Percentiles rank a stretch among this genome's conserved stretches.
Evolutionary conservation across 1,284 basidiomycete species (phyloP).

Genomic region (Stygiomarasmius scandens): DNA sequence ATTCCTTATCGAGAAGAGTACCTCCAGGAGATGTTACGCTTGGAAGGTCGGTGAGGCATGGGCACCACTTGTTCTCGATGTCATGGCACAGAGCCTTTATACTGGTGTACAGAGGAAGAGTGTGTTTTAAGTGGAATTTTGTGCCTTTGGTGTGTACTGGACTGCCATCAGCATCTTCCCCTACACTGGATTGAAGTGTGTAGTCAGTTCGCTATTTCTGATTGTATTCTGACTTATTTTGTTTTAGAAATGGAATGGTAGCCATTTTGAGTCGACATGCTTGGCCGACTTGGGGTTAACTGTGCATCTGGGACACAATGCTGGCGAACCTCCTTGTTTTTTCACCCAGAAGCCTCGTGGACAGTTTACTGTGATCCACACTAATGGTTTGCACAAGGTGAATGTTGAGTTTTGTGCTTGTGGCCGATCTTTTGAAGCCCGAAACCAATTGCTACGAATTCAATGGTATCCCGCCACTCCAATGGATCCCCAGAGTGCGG

Average conservation of each 20-base stretch:
- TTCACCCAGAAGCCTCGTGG: not conserved
- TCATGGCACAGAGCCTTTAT: not conserved
- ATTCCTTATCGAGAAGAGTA: not conserved
- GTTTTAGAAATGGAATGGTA: conserved; percentile 6
- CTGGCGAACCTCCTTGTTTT: conserved; percentile 3
- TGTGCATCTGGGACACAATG: conserved; percentile 11
- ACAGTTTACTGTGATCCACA: conserved; percentile 9
- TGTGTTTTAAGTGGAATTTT: not conserved
- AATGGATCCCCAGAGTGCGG: conserved; percentile 5
- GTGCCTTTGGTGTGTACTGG: not conserved
- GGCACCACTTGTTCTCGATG: not conserved
- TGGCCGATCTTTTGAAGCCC: not conserved
- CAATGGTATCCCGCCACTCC: conserved; percentile 5
- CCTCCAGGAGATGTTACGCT: not conserved
- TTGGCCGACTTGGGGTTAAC: not conserved
- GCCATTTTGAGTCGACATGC: not conserved
- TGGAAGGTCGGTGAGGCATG: not conserved
- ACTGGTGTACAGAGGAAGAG: not conserved
- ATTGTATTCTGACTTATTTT: not conserved
- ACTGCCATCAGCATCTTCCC: not conserved
- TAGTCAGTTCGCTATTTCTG: not conserved
- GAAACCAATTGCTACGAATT: conserved; percentile 1
- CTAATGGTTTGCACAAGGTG: conserved; percentile 12
- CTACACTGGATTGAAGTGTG: not conserved
- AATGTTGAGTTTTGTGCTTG: conserved; percentile 13